Conservation (phyloP, 2,329 filamentous ascomycete species). For the Trichoderma oligosporum region DNA sequence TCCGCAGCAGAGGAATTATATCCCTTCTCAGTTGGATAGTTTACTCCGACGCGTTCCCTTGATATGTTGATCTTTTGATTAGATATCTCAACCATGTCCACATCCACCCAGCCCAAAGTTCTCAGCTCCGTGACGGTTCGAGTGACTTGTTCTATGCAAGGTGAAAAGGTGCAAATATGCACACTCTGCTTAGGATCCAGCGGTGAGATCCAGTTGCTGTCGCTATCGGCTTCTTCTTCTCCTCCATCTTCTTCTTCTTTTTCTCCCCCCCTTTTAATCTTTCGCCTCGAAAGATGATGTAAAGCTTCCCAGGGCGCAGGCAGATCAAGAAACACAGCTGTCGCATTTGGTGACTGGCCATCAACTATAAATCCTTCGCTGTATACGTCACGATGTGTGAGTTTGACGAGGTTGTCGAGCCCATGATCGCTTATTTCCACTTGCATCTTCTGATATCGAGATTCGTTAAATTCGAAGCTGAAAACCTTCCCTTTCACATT, state of each 20-base stretch:
- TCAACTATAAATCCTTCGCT: slow-evolving; percentile 65
- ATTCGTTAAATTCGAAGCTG: slow-evolving; percentile 78
- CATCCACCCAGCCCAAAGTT: slow-evolving; percentile 80
- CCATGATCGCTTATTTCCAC: slow-evolving; percentile 67
- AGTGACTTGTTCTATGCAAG: slow-evolving; percentile 94
- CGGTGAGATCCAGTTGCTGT: slow-evolving; percentile 49
- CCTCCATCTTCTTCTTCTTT: no score
- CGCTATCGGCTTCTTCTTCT: slow-evolving; percentile 25
- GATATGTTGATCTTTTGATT: slow-evolving; percentile 77
- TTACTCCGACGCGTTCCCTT: slow-evolving; percentile 74
- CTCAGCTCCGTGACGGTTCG: slow-evolving; percentile 78
- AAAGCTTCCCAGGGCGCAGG: slow-evolving; percentile 79
- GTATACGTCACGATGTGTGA: slow-evolving; percentile 79
- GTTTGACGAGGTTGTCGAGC: slow-evolving; percentile 60
- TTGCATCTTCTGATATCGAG: slow-evolving; percentile 64
- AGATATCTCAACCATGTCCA: slow-evolving; percentile 86
- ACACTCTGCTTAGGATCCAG: slow-evolving; percentile 69
- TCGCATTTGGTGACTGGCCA: slow-evolving; percentile 58
- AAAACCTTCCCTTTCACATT: slow-evolving; percentile 65
- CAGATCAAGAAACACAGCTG: slow-evolving; percentile 73
- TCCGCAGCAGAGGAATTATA: slow-evolving; percentile 66
- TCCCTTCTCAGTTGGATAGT: slow-evolving; percentile 61
- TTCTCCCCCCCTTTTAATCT: slow-evolving; percentile 26
- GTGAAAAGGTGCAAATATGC: slow-evolving; percentile 90
- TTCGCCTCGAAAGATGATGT: slow-evolving; percentile 63